Conservation (phyloP, 495 filamentous ascomycete species). For the Lindgomyces ingoldianus region DNA sequence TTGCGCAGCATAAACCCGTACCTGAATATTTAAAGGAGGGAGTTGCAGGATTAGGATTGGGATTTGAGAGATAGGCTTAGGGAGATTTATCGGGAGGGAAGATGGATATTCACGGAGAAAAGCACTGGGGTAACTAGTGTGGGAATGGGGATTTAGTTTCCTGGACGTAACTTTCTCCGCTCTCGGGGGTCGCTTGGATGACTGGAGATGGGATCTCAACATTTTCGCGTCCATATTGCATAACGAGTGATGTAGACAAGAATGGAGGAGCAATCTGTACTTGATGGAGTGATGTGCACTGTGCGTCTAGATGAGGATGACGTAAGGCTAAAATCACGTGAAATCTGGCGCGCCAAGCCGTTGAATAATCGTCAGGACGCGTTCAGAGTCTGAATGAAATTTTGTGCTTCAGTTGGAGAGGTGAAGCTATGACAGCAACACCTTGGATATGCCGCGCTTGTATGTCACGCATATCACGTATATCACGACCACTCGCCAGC, state of each 20-base stretch:
- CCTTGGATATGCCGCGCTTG: slow-evolving; percentile 44
- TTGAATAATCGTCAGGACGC: too few species aligned
- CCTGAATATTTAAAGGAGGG: too few species aligned
- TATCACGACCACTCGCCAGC: slow-evolving; percentile 13
- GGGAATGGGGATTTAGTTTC: slow-evolving; percentile 2
- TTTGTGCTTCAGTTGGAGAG: background rate
- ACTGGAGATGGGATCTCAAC: background rate
- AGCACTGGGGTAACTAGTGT: slow-evolving; percentile 9
- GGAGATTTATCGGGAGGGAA: background rate
- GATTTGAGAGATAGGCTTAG: too few species aligned
- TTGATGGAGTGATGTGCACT: too few species aligned
- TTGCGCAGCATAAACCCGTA: too few species aligned
- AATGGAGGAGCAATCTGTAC: too few species aligned
- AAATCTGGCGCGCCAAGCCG: slow-evolving; percentile 1
- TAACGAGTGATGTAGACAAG: too few species aligned
- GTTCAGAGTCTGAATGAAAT: background rate
- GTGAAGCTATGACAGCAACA: slow-evolving; percentile 31
- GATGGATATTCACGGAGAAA: slow-evolving; percentile 23
- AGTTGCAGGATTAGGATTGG: too few species aligned
- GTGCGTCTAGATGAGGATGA: background rate
- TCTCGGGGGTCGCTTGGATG: background rate
- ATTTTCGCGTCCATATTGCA: too few species aligned
- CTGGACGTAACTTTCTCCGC: background rate
- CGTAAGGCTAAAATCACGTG: background rate
- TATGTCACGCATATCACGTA: slow-evolving; percentile 32